Evolutionary conservation across 1,284 basidiomycete species (phyloP).

Genomic region (Cutaneotrichosporon sp.): DNA sequence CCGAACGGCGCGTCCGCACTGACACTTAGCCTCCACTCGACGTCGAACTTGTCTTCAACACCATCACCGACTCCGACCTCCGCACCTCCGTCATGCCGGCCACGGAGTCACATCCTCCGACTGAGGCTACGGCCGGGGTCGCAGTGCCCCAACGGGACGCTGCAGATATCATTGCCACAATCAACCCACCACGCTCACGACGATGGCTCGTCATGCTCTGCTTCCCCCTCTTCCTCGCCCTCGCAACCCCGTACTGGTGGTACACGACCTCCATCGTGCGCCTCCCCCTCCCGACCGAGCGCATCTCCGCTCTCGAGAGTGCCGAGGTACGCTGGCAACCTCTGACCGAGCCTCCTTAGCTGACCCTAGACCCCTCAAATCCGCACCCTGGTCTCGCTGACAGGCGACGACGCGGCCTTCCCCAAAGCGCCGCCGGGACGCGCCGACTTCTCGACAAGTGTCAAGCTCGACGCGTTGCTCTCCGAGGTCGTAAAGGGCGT

Average conservation of each 20-base stretch:
- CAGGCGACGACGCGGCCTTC: slow-evolving; percentile 31
- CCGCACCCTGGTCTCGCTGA: slow-evolving; percentile 32
- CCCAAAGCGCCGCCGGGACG: slow-evolving; percentile 26
- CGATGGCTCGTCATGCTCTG: slow-evolving; percentile 52
- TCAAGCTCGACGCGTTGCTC: slow-evolving; percentile 23
- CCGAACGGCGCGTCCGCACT: no score
- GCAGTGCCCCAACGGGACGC: background rate
- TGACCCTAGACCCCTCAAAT: slow-evolving; percentile 19
- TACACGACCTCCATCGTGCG: slow-evolving; percentile 77
- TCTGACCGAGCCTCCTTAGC: background rate
- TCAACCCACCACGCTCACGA: slow-evolving; percentile 26
- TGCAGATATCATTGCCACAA: background rate
- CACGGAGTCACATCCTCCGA: background rate
- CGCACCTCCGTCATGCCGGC: background rate
- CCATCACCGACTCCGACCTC: background rate
- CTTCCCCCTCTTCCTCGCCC: slow-evolving; percentile 68
- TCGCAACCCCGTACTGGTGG: slow-evolving; percentile 83
- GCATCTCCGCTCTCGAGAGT: slow-evolving; percentile 52
- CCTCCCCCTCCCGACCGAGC: slow-evolving; percentile 62
- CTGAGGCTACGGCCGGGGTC: background rate
- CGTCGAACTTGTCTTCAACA: background rate
- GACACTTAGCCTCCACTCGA: no score
- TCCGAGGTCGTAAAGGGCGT: slow-evolving; percentile 29
- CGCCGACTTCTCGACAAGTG: slow-evolving; percentile 17
- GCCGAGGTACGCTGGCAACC: slow-evolving; percentile 13